Conservation (phyloP, 306 rosid species). For the Vigna hirtella region DNA sequence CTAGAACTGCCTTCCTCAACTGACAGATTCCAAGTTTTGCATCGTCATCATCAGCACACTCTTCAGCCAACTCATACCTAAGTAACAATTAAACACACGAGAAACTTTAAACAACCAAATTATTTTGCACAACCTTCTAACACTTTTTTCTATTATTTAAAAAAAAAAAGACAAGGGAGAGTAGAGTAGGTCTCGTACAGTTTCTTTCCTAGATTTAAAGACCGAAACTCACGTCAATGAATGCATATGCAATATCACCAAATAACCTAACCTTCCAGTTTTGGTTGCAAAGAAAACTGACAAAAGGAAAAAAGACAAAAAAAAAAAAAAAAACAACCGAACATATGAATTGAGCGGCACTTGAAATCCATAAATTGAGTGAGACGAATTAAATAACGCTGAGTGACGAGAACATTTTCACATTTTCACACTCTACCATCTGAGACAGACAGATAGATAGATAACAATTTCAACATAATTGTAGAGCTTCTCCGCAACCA, state of each 20-base stretch:
- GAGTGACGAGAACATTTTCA: constrained; percentile 11
- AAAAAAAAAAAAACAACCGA: constrained; percentile 31
- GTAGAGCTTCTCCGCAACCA: constrained; percentile 45
- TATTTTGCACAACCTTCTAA: not conserved
- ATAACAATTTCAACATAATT: not conserved
- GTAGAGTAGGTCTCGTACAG: constrained; percentile 9
- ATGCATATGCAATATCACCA: constrained; percentile 52
- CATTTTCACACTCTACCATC: constrained; percentile 15
- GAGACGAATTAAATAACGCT: constrained; percentile 28
- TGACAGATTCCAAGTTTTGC: constrained; percentile 62
- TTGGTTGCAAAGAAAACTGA: constrained; percentile 63
- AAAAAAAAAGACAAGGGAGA: not conserved
- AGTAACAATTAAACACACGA: constrained; percentile 36
- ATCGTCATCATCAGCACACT: constrained; percentile 97
- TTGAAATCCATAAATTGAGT: constrained; percentile 33
- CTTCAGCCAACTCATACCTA: constrained; percentile 70
- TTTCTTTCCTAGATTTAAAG: constrained; percentile 30
- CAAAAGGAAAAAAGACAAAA: constrained; percentile 31
- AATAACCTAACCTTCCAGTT: constrained; percentile 55
- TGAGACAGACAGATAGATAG: not conserved
- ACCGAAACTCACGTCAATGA: constrained; percentile 53
- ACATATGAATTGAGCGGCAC: not conserved
- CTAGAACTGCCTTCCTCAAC: constrained; percentile 55
- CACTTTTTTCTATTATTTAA: not conserved
- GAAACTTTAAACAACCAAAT: constrained; percentile 28